Base-by-base conservation (phyloP, 176 grass and related monocot genomes). In the Dendrocalamus sinicus region DNA sequence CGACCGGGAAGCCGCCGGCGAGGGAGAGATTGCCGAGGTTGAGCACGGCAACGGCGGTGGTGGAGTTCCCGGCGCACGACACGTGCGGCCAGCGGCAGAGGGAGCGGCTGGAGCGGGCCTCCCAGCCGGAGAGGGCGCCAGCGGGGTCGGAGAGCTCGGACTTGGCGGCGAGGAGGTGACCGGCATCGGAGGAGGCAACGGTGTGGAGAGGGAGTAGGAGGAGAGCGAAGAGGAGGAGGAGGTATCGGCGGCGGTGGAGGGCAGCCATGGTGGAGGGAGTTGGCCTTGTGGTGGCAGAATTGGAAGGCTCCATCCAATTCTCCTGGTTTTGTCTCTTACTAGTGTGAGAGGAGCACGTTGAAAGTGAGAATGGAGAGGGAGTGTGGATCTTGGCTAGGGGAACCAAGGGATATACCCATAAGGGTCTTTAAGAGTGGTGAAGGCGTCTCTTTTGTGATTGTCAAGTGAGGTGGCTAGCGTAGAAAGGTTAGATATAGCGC, bases 71-170 rank as follows among this genome's bases (percentile, higher is more conserved):
- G 40, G 85, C 68, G 83, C 93, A 98, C 8, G 88, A 46, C 3
- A 98, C 89, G 67, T 87, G 85, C 55, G 86, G 67, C 96, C 96
- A 98, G 75, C 81, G 79, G 90, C 93, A 98, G 28, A 90, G 88
- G 0, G 70, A 87, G 14, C 58, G 53, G 73, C 69, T 68, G 22
- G 79, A 37, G 10, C 13, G 20, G 9, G 65, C 48, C 8, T 69
- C 78, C 96, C 96, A 98, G 12, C 63, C 43, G 50, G 81, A 61
- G 46, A 98, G 93, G 46, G 63, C 76, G 52, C 64, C 63, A 54
- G 41, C 39, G 37, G 93, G 91, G 58, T 95, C 91, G 17, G 20
- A 71, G 6, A 98, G 81, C 9, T 44, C 52, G 39, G 37, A 13
- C 84, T 72, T 95, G 45, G 85, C 88, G 13, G 58, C 37, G 22